Conservation (phyloP, 2,329 filamentous ascomycete genomes). For the Aspergillus awamori region DNA sequence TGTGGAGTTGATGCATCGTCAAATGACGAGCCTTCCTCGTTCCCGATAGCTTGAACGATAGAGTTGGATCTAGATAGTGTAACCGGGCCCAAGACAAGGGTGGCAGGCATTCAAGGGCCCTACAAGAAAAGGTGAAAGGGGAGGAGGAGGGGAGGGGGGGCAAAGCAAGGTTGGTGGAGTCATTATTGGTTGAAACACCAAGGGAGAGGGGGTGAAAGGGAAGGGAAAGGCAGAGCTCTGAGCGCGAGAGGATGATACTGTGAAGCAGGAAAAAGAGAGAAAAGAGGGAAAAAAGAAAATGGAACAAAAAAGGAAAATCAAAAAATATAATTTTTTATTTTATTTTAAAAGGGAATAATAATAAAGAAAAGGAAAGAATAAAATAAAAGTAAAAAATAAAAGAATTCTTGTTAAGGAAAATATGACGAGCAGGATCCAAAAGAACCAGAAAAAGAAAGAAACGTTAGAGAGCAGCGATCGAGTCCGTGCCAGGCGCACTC, state of each 20-base stretch:
- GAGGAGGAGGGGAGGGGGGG: neutral
- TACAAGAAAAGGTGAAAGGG: conserved; percentile 6
- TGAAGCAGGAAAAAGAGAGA: neutral
- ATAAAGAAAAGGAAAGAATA: neutral
- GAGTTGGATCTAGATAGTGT: conserved; percentile 25
- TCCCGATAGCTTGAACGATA: conserved; percentile 29
- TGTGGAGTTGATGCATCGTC: conserved; percentile 17
- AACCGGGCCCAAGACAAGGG: conserved; percentile 22
- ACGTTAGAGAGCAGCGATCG: conserved; percentile 19
- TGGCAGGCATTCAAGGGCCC: conserved; percentile 11
- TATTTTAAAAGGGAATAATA: neutral
- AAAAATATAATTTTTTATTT: neutral
- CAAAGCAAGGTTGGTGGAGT: conserved; percentile 24
- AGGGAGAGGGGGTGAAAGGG: neutral
- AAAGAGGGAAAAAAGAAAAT: too few species aligned
- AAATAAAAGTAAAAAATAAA: too few species aligned
- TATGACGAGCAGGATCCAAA: too few species aligned
- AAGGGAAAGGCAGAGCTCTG: neutral
- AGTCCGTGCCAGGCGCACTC: conserved; percentile 24
- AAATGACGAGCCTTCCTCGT: conserved; percentile 21
- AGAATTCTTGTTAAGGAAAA: neutral
- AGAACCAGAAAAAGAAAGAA: conserved; percentile 7
- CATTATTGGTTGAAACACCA: conserved; percentile 15
- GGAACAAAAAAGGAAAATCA: neutral
- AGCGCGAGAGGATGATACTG: too few species aligned